Percentiles rank a stretch among this genome's conserved stretches.
Evolutionary conservation across 306 rosid species (phyloP).

Genomic region (Senna siamea): DNA sequence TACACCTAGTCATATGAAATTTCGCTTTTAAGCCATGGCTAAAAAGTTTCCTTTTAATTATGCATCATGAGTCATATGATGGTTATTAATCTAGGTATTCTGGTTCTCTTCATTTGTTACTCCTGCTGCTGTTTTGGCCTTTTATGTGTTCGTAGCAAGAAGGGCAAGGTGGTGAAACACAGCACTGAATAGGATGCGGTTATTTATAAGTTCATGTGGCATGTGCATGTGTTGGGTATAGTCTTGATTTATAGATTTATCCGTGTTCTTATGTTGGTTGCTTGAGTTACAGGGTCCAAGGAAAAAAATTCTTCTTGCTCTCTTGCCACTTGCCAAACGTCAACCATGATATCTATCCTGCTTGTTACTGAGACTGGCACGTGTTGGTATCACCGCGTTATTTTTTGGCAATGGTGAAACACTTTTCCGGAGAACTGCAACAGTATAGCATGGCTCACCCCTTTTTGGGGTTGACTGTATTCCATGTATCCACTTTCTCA

Average conservation of each 20-base stretch:
- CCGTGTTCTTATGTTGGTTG: conserved; percentile 39
- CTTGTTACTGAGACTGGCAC: conserved; percentile 34
- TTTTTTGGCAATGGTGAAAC: conserved; percentile 35
- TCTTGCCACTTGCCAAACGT: conserved; percentile 69
- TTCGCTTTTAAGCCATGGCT: conserved; percentile 6
- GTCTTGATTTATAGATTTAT: conserved; percentile 12
- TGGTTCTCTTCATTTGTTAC: conserved; percentile 23
- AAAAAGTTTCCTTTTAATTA: conserved; percentile 12
- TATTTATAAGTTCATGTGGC: background rate
- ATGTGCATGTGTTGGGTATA: background rate
- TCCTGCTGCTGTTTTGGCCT: background rate
- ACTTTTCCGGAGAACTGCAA: conserved; percentile 18
- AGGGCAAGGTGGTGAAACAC: background rate
- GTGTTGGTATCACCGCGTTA: conserved; percentile 27
- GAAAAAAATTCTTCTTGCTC: conserved; percentile 86
- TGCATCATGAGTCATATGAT: conserved; percentile 2
- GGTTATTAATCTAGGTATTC: conserved; percentile 7
- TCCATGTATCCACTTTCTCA: conserved; percentile 36
- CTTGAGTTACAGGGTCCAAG: conserved; percentile 87
- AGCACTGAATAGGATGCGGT: background rate
- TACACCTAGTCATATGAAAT: too few species aligned
- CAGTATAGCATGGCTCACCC: conserved; percentile 37
- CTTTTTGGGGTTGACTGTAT: conserved; percentile 31
- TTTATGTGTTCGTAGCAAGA: background rate
- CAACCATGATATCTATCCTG: conserved; percentile 45